These are phyloP conservation scores for Aureobasidium pullulans DNA, from an alignment of 2,329 filamentous ascomycete genomes.

Conservation along the genomic window DNA sequence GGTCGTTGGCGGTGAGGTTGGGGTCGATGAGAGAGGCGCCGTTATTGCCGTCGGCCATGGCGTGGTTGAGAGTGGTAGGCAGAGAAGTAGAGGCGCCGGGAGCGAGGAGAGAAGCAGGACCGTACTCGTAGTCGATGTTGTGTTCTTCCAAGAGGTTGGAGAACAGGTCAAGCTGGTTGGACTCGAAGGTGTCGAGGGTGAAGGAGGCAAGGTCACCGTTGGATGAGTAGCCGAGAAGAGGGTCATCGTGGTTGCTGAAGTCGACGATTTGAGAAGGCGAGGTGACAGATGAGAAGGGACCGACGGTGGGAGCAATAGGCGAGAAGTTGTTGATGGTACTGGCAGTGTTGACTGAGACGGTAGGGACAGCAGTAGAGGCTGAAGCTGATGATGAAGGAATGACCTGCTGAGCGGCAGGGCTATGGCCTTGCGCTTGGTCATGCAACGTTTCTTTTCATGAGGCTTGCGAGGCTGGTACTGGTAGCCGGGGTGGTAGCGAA, in stretches of 20 bases:
- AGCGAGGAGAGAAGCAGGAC: not conserved
- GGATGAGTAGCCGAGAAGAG: not conserved
- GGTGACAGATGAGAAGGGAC: not conserved
- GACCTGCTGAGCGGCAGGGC: not conserved
- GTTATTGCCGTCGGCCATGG: not conserved
- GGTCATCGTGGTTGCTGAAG: conserved; percentile 2
- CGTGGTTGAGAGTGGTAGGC: not conserved
- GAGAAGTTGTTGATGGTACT: not conserved
- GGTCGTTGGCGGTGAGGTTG: not conserved
- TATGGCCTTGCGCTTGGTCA: conserved; percentile 18
- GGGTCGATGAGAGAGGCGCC: not conserved
- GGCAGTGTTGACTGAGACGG: not conserved
- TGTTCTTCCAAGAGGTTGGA: conserved; percentile 6
- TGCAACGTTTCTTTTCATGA: conserved; percentile 39
- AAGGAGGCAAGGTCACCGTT: conserved; percentile 6
- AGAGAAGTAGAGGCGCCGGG: not conserved
- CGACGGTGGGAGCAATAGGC: not conserved
- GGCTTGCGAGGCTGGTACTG: conserved; percentile 41
- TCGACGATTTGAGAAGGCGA: conserved; percentile 9
- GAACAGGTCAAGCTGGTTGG: conserved; percentile 9
- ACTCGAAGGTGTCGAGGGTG: conserved; percentile 12
- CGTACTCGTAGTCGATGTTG: not conserved
- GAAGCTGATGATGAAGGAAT: not conserved
- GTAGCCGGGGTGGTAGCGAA: conserved; percentile 35
- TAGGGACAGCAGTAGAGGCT: not conserved